Evolutionary conservation across 176 grass and related monocot genomes (phyloP), one percentile per base, ranked within the genome.

Genomic region (Oryza officinalis): DNA sequence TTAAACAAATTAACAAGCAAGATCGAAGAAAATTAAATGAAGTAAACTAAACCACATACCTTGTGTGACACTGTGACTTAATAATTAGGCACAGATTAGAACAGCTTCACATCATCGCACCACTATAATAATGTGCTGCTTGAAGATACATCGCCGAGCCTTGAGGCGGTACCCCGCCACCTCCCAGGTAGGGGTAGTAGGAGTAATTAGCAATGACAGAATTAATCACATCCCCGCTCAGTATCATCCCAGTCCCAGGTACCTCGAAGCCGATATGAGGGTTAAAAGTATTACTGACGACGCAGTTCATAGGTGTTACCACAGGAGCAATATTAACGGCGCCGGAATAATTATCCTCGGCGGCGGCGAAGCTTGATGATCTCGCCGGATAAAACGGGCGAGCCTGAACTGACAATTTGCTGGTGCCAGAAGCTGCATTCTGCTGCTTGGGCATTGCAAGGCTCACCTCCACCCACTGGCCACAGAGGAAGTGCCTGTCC

Each of bases 401-500:
- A 77, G 75, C 75, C 60, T 26, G 11, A 12, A 10, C 32, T 63
- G 75, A 77, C 23, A 77, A 17, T 37, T 3, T 3, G 12, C 22
- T 63, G n/a, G 52, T 6, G 18, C 57, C 22, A 26, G 72, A 57
- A 35, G 32, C 54, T 22, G 6, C 35, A 5, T 11, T 4, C 13
- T 40, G 54, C 17, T 63, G 52, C 65, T 71, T 82, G 9, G 50
- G 35, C 23, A 76, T 73, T 2, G 86, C 86, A 22, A 4, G 17
- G 22, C 82, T 88, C 26, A 83, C 79, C 73, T 88, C 79, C 0
- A 46, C 86, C 27, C 37, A 17, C 13, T 46, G 45, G 8, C 74
- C 54, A 23, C 28, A 23, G 33, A 88, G 27, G 33, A 38, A 61
- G 32, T 88, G 69, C 20, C 52, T 68, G 0, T 22, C 50, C 12